Evolutionary conservation across 495 filamentous ascomycete genomes (phyloP).

Genomic region (Rhizodiscina lignyota): DNA sequence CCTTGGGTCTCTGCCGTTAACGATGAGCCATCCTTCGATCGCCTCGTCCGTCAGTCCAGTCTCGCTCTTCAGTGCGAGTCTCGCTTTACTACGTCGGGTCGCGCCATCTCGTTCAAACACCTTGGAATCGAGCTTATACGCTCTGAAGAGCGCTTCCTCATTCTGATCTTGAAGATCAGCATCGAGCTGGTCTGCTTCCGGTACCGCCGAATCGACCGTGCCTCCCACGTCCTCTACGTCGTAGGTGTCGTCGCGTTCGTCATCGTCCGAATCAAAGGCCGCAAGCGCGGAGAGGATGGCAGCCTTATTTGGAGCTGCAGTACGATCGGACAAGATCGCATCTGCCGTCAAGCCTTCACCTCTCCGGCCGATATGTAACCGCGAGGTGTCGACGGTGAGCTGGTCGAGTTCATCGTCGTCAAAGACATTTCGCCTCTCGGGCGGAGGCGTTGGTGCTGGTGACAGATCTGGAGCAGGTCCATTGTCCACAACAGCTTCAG

Average conservation of each 20-base stretch:
- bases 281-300: conserved; percentile 84
- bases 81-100: conserved; percentile 43
- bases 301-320: conserved; percentile 51
- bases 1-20: conserved; percentile 58
- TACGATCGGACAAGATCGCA: conserved; percentile 32
- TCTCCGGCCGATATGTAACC: conserved; percentile 31
- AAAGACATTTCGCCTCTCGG: conserved; percentile 47
- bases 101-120: conserved; percentile 52
- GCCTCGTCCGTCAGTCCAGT: conserved; percentile 87
- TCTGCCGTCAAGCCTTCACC: conserved; percentile 54
- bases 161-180: conserved; percentile 12
- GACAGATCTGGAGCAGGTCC: conserved; percentile 4
- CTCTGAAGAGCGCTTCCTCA: conserved; percentile 41
- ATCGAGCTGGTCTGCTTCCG: conserved; percentile 17
- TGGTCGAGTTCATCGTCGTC: conserved; percentile 69
- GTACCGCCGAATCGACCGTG: conserved; percentile 45
- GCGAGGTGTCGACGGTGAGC: conserved; percentile 41
- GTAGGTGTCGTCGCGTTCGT: conserved; percentile 96
- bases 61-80: conserved; percentile 49
- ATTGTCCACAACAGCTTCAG: conserved; percentile 1
- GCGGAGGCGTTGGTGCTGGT: conserved; percentile 22
- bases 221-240: conserved; percentile 83
- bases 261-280: conserved; percentile 84
- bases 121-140: conserved; percentile 42
- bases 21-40: conserved; percentile 86